Base-by-base conservation (phyloP, 164 flowering plant species). In the Stephania yunnanensis region DNA sequence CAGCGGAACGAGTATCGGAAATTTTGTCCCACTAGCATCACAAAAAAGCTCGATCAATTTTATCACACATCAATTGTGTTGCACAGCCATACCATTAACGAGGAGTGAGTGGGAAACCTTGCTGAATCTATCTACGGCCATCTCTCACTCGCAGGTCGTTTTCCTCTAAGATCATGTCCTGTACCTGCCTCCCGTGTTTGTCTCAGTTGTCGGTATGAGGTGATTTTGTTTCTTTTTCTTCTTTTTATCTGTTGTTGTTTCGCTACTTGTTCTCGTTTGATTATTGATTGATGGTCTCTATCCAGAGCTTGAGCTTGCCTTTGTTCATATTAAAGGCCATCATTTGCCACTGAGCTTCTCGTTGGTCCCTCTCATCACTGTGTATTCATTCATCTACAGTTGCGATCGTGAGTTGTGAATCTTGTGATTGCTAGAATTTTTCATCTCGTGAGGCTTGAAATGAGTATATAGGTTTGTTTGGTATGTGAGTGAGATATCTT, bases 1-100 rank as follows among this genome's bases (percentile, higher is more conserved):
- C 97, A 29, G 86, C 78, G 72, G 89, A 87, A 19, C 86, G 94
- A 70, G 82, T 92, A 19, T 81, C 85, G 4, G 93, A 92, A 78
- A 86, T 92, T 76, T 78, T 94, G 71, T 77, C 91, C 73, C 87
- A 15, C 64, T 87, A 86, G 80, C 30, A 17, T 70, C 30, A 4
- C 42, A 15, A 11, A 31, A 20, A 70, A 45, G 30, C 6, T 5
- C 20, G 25, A 61, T n/a, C 25, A 5, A 20, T 61, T 36, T 25
- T 19, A 61, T 58, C 17, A 4, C 17, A 19, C 20, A 25, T 17
- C 9, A 25, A 61, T 61, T 61, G 22, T 7, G 7, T 61, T n/a
- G 25, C 66, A 10, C 66, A 61, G 25, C 25, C 66, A n/a, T 20
- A 19, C 29, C n/a, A 19, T 61, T 61, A 22, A 61, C 20, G 66